Conservation (phyloP, 345 rosid genomes). For the Pistacia atlantica region DNA sequence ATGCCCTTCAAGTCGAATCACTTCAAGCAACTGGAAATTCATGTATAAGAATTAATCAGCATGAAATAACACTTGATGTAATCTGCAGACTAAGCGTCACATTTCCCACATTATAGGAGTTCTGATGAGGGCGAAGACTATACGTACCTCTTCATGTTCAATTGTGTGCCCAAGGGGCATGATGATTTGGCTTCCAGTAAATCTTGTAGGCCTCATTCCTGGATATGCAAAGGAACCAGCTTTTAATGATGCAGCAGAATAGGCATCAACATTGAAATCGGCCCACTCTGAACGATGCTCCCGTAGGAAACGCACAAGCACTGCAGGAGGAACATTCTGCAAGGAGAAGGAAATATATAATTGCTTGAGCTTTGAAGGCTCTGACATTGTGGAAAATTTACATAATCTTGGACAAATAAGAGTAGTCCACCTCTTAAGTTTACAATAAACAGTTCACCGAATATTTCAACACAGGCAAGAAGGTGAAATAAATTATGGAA, state of each 20-base stretch:
- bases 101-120: neutral
- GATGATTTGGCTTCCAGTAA: slow-evolving; percentile 92
- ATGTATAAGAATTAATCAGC: neutral
- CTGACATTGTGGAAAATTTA: neutral
- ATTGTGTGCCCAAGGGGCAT: slow-evolving; percentile 98
- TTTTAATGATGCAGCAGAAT: slow-evolving; percentile 84
- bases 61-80: neutral
- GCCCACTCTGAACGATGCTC: slow-evolving; percentile 99
- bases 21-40: slow-evolving; percentile 79
- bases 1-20: slow-evolving; percentile 93
- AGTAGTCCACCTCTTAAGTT: neutral
- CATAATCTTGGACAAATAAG: neutral
- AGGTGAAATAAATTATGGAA: neutral
- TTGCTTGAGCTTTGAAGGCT: neutral
- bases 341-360: slow-evolving; percentile 16
- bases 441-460: neutral
- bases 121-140: neutral
- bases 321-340: slow-evolving; percentile 96
- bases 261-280: slow-evolving; percentile 96
- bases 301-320: slow-evolving; percentile 86
- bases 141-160: slow-evolving; percentile 88
- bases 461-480: neutral
- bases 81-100: neutral
- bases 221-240: slow-evolving; percentile 83
- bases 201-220: slow-evolving; percentile 91